Evolutionary conservation across 805 yeast species (phyloP), one percentile per base, ranked within the genome.

Genomic region (Lipomyces sp.): DNA sequence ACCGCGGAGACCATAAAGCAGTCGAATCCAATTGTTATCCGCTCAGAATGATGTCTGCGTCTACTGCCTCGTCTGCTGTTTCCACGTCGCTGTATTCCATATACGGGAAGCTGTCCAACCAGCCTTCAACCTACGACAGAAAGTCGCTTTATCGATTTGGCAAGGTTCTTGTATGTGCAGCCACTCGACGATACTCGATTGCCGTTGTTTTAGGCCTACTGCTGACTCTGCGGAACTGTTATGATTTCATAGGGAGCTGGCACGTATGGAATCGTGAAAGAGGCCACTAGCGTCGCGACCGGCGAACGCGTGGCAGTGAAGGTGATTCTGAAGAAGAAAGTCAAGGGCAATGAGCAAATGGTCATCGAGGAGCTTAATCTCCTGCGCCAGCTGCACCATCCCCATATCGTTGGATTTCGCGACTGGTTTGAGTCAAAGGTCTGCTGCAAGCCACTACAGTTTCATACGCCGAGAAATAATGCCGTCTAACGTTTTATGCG

Each of bases 391-490:
- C 73, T 90, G 53, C 66, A 77, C 43, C 95, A 90, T 67, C 89
- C 89, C 1, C 85, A 91, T 68, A 89, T 91, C 61, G 95, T 91
- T n/a, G 80, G 82, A 34, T 83, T 91, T 65, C 75, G 83, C 45
- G 96, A 89, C 66, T 91, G 95, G 91, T 91, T 91, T 66, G 97
- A 91, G 71, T 80, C 88, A 26, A 84, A 80, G 48, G 59, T 55
- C 26, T 3, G 29, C 34, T 26, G 29, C n/a, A n/a, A n/a, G n/a
- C n/a, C n/a, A n/a, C n/a, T n/a, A n/a, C n/a, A n/a, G n/a, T n/a
- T n/a, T n/a, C 29, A 26, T 26, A 26, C 10, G n/a, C n/a, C n/a
- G n/a, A n/a, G n/a, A n/a, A n/a, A n/a, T n/a, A n/a, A n/a, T n/a
- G n/a, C n/a, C n/a, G 6, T 18, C 13, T 14, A 26, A 16, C 19